Percentiles rank a stretch among this genome's conserved stretches.
These are phyloP conservation scores for Bidens hawaiensis DNA, from an alignment of 140 eudicot genomes.

Conservation along the genomic window DNA sequence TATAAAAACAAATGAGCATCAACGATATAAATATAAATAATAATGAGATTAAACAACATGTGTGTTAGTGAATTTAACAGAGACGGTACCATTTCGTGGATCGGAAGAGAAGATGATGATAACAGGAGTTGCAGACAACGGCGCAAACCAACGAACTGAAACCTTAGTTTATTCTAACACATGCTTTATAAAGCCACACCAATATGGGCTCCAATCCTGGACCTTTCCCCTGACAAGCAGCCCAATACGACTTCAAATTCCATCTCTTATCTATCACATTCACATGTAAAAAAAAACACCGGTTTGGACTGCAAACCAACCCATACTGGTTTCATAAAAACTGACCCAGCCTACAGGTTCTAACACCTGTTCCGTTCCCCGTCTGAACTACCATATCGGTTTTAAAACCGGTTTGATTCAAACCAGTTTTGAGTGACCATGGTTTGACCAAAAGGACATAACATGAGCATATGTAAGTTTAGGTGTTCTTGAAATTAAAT, in stretches of 20 bases:
- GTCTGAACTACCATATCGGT: too few species aligned
- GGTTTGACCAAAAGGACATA: too few species aligned
- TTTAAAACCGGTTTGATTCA: too few species aligned
- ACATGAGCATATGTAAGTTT: too few species aligned
- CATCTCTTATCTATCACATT: too few species aligned
- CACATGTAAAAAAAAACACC: too few species aligned
- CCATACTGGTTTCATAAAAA: too few species aligned
- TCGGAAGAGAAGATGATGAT: background rate
- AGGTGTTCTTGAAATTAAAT: too few species aligned
- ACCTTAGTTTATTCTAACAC: slow-evolving; percentile 11
- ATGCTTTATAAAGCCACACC: slow-evolving; percentile 4
- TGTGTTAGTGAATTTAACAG: background rate
- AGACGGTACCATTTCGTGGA: slow-evolving; percentile 23
- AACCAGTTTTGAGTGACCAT: too few species aligned
- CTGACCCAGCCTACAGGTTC: too few species aligned
- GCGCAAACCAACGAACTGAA: slow-evolving; percentile 12
- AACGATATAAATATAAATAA: background rate
- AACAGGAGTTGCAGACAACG: slow-evolving; percentile 1
- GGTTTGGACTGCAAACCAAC: too few species aligned
- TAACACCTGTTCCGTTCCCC: too few species aligned
- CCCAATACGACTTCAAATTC: background rate
- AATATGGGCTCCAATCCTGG: background rate
- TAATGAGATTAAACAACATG: background rate
- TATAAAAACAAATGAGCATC: background rate
- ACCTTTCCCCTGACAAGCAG: background rate